Evolutionary conservation across 768 basidiomycete species (phyloP).

Genomic region (Amanita rubescens): DNA sequence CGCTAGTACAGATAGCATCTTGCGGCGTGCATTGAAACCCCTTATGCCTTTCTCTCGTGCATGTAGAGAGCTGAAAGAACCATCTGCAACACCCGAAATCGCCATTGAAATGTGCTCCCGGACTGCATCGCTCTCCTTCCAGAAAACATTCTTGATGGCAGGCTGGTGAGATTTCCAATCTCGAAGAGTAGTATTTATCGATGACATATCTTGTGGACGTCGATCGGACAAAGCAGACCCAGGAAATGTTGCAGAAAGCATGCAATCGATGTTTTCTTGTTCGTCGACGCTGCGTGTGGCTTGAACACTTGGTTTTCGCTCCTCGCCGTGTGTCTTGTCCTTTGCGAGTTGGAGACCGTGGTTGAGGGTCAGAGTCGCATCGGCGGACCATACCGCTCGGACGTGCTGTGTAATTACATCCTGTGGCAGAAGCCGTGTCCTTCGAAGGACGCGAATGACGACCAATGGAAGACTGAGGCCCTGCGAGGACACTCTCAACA

Average conservation of each 20-base stretch:
- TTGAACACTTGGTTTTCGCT: background rate
- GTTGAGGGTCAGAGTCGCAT: background rate
- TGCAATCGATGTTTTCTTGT: background rate
- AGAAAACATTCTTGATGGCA: background rate
- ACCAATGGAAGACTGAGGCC: slow-evolving; percentile 41
- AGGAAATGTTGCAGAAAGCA: background rate
- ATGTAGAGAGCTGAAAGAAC: background rate
- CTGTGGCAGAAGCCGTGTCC: background rate
- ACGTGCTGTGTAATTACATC: background rate
- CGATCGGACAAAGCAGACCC: background rate
- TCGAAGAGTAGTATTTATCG: background rate
- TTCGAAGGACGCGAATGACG: slow-evolving; percentile 1
- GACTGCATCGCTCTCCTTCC: background rate
- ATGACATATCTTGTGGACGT: background rate
- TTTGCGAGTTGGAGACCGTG: background rate
- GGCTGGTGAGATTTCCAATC: background rate
- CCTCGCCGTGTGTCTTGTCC: background rate
- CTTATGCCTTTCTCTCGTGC: slow-evolving; percentile 1
- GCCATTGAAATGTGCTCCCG: background rate
- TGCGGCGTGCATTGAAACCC: slow-evolving; percentile 9
- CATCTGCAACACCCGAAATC: background rate
- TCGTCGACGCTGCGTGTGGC: background rate
- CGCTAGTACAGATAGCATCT: slow-evolving; percentile 15
- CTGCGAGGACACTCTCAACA: slow-evolving; percentile 79
- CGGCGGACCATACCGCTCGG: background rate